These are phyloP conservation scores for Candida bentonensis DNA, from an alignment of 805 yeast genomes.

Conservation along the genomic window DNA sequence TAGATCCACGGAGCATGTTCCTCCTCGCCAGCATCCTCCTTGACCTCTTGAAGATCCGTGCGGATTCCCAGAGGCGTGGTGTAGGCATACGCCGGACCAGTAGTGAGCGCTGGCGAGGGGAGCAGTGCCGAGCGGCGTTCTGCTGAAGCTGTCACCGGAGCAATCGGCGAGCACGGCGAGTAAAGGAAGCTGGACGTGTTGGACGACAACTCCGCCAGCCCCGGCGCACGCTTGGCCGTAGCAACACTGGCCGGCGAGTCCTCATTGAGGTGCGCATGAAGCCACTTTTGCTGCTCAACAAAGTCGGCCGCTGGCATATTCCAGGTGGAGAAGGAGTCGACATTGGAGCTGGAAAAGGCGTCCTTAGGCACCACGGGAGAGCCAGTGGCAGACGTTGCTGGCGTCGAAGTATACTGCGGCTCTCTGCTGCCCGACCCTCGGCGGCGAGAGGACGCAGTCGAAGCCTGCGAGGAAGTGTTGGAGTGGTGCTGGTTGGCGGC, in stretches of 20 bases:
- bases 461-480: not conserved
- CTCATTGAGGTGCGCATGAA: constrained; percentile 3
- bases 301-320: constrained; percentile 13
- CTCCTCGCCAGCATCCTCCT: constrained; percentile 5
- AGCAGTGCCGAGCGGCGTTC: constrained; percentile 8
- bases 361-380: not conserved
- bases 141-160: not conserved
- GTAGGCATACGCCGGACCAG: not conserved
- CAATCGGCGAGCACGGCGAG: not conserved
- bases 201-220: not conserved
- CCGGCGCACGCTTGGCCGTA: not conserved
- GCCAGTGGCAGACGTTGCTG: not conserved
- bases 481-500: not conserved
- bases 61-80: constrained; percentile 4
- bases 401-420: not conserved
- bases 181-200: not conserved
- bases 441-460: not conserved
- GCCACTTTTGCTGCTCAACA: constrained; percentile 16
- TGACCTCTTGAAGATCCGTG: constrained; percentile 6
- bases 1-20: constrained; percentile 2
- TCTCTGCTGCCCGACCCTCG: not conserved
- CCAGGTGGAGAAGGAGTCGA: constrained; percentile 14
- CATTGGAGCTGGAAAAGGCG: too few species aligned
- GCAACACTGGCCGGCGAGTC: not conserved
- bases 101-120: constrained; percentile 8